Conservation (phyloP, 2,329 filamentous ascomycete genomes). For the Penicillium sp. region DNA sequence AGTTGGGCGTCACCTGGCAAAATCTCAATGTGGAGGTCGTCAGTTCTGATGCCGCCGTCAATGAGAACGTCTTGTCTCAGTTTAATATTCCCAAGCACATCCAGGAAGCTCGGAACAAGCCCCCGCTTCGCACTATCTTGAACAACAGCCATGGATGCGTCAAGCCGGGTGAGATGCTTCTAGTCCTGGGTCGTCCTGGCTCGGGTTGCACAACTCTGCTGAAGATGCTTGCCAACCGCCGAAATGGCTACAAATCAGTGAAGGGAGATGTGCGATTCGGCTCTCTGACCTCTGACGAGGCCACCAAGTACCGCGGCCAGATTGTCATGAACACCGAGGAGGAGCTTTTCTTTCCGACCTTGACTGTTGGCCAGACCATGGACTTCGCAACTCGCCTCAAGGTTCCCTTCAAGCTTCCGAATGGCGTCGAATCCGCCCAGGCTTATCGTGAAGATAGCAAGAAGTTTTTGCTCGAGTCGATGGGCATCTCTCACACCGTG, state of each 20-base stretch:
- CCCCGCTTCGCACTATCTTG: constrained; percentile 60
- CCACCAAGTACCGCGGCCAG: constrained; percentile 51
- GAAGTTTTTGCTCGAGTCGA: constrained; percentile 55
- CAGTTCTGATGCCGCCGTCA: constrained; percentile 58
- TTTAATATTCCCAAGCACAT: constrained; percentile 54
- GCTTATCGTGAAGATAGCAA: constrained; percentile 48
- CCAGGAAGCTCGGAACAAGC: constrained; percentile 52
- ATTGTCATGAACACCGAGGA: constrained; percentile 56
- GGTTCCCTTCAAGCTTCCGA: constrained; percentile 48
- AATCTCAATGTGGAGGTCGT: constrained; percentile 60
- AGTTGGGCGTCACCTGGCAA: constrained; percentile 62
- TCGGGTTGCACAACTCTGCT: constrained; percentile 67
- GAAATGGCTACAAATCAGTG: constrained; percentile 56
- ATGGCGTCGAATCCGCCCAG: constrained; percentile 41
- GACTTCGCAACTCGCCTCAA: constrained; percentile 57
- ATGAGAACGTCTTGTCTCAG: constrained; percentile 61
- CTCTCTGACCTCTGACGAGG: constrained; percentile 40
- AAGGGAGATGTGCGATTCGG: constrained; percentile 58
- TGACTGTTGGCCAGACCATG: constrained; percentile 51
- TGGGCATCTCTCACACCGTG: constrained; percentile 56
- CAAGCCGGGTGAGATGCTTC: constrained; percentile 67
- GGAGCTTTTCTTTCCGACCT: constrained; percentile 49
- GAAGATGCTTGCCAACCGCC: constrained; percentile 63
- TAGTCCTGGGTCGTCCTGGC: constrained; percentile 65
- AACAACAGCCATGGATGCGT: constrained; percentile 64